Evolutionary conservation across 306 rosid species (phyloP), one percentile per base, ranked within the genome.

Genomic region (Nissolia schottii): DNA sequence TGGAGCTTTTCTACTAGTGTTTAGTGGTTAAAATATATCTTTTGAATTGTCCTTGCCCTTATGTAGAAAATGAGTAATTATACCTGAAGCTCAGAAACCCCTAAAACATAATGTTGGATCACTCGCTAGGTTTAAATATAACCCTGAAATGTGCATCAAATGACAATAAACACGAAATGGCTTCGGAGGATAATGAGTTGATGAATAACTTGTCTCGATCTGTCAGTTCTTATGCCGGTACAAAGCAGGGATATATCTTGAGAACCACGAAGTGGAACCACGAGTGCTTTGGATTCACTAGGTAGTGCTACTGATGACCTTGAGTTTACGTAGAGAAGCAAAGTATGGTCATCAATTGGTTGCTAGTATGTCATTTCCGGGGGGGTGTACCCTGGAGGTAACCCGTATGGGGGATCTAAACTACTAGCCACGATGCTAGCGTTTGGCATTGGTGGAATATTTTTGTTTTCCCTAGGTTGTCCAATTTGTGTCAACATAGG

Each of bases 221-320:
- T 76, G 41, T 83, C 51, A 73, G 19, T 49, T n/a, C 83, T 69
- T 78, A 77, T n/a, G 63, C 80, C 53, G 38, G 46, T 27, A 46
- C 45, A 41, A 71, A 71, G 62, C 13, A 43, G 22, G 40, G 34
- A 55, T 37, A 19, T 50, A 50, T 1, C 13, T 7, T 20, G 24
- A 18, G 24, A 16, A 9, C 27, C 27, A 50, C n/a, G 14, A 50
- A 18, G 22, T 19, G 13, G 27, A 50, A 9, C 57, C 57, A 50
- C 9, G 27, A 18, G 6, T 8, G 10, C n/a, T 6, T 19, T 50
- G 57, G 57, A 50, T 50, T 80, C 82, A 77, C n/a, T n/a, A n/a
- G n/a, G n/a, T n/a, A n/a, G n/a, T n/a, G n/a, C n/a, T n/a, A n/a
- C n/a, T n/a, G n/a, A n/a, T n/a, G n/a, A n/a, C n/a, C n/a, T n/a